Evolutionary conservation across 2,329 filamentous ascomycete species (phyloP), one percentile per base, ranked within the genome.

Genomic region (Aureobasidium sp.): DNA sequence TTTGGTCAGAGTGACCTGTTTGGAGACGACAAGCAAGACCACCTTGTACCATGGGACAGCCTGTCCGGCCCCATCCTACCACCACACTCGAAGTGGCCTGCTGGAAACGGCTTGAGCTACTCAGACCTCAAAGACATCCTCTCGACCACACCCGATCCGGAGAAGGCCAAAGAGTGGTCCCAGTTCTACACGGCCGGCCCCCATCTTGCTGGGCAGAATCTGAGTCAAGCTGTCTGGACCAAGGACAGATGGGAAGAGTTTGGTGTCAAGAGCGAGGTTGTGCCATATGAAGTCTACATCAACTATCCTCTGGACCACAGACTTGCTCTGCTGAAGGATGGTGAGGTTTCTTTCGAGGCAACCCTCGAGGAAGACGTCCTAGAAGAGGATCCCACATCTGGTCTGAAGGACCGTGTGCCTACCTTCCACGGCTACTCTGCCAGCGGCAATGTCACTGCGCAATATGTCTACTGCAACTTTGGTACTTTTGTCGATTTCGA

Each of bases 391-490:
- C 82, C 85, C 3, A 95, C 91, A 0, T 90, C 85, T 19, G 63
- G 64, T 8, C 63, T 64, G 27, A 53, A 63, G 7, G 62, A 69
- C 43, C 60, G 68, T 3, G 61, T 69, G 21, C 67, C 63, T 21
- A 46, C 45, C 21, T 97, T 97, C 77, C 93, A 97, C 70, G 94
- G 93, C 57, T 97, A 96, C 73, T 95, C 90, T 4, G 91, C 91
- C 4, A 92, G 81, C 62, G 93, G 93, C 29, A 95, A 97, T 71
- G 93, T 95, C 50, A 96, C 93, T 0, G 90, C 84, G 2, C 83
- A 84, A 15, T 94, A 89, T 65, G 89, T 96, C 33, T 97, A 87
- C 69, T 90, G 89, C 71, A 96, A 96, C 74, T 95, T 94, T 69
- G 93, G 92, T 57, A 94, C 89, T 0, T 95, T 86, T 69, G 76